These are phyloP conservation scores for Rhodofomes roseus DNA, from an alignment of 1,284 basidiomycete species.

Conservation along the genomic window DNA sequence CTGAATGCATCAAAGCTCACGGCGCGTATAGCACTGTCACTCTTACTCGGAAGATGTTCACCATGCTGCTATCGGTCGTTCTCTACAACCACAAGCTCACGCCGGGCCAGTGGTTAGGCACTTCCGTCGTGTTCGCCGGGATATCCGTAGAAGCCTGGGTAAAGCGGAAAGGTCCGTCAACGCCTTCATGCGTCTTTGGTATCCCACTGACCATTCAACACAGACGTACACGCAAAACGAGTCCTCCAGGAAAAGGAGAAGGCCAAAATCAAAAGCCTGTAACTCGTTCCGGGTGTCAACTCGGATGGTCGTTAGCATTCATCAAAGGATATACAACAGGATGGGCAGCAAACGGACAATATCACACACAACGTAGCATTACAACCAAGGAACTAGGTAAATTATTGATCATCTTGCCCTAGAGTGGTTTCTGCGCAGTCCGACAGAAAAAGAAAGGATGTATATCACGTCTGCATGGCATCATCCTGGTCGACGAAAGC, in stretches of 20 bases:
- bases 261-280: conserved; percentile 75
- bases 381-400: not conserved
- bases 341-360: not conserved
- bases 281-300: conserved; percentile 14
- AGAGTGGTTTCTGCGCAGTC: not conserved
- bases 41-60: conserved; percentile 96
- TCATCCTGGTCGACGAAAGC: conserved; percentile 23
- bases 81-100: conserved; percentile 90
- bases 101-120: conserved; percentile 83
- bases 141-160: conserved; percentile 92
- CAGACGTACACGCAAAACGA: conserved; percentile 76
- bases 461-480: conserved; percentile 24
- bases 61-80: conserved; percentile 94
- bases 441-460: too few relatives aligned
- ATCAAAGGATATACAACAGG: not conserved
- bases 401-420: not conserved
- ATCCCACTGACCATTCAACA: not conserved
- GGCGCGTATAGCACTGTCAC: conserved; percentile 72
- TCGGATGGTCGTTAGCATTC: not conserved
- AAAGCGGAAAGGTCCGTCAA: conserved; percentile 68
- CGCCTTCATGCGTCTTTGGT: not conserved
- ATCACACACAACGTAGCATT: conserved; percentile 6
- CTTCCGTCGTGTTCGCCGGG: conserved; percentile 87
- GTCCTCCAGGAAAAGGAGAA: conserved; percentile 79
- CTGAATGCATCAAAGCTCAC: not conserved